Evolutionary conservation across 108 stramenopile species (phyloP).

Genomic region (Poteriospumella lacustris): DNA sequence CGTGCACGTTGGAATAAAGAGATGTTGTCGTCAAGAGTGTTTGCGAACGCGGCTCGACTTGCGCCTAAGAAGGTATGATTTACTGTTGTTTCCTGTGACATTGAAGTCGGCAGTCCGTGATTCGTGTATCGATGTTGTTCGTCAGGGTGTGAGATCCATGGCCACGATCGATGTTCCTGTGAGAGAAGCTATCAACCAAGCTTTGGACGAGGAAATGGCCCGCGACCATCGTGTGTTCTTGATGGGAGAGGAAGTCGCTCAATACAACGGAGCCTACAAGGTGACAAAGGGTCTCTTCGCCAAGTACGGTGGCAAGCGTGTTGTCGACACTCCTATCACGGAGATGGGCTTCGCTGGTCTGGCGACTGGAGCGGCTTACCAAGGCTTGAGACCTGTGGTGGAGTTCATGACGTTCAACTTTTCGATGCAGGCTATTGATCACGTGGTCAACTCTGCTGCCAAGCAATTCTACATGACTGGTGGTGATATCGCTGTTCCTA

Average conservation of each 20-base stretch:
- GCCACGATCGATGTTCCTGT: slow-evolving; percentile 80
- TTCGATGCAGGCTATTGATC: slow-evolving; percentile 98
- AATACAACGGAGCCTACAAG: slow-evolving; percentile 99
- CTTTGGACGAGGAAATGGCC: slow-evolving; percentile 80
- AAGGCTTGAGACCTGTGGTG: slow-evolving; percentile 84
- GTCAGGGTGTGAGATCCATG: too few relatives aligned
- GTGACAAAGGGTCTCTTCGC: slow-evolving; percentile 91
- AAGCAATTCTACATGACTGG: slow-evolving; percentile 98
- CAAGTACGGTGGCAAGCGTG: slow-evolving; percentile 93
- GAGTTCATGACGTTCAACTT: slow-evolving; percentile 99
- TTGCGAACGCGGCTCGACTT: too few relatives aligned
- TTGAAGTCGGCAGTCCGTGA: too few relatives aligned
- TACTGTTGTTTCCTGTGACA: too few relatives aligned
- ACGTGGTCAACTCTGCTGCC: slow-evolving; percentile 91
- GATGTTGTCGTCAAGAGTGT: too few relatives aligned
- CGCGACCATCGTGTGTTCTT: neutral
- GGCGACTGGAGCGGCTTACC: slow-evolving; percentile 85
- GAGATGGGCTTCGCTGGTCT: slow-evolving; percentile 88
- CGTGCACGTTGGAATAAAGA: too few relatives aligned
- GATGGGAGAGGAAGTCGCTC: slow-evolving; percentile 93
- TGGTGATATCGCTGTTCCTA: slow-evolving; percentile 84
- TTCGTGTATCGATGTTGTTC: too few relatives aligned
- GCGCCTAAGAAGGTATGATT: too few relatives aligned
- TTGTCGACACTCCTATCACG: slow-evolving; percentile 99
- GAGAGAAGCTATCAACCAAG: slow-evolving; percentile 93